Percentiles rank a stretch among this genome's conserved stretches.
These are phyloP conservation scores for Crucibulum laeve DNA, from an alignment of 768 basidiomycete species.

Conservation along the genomic window DNA sequence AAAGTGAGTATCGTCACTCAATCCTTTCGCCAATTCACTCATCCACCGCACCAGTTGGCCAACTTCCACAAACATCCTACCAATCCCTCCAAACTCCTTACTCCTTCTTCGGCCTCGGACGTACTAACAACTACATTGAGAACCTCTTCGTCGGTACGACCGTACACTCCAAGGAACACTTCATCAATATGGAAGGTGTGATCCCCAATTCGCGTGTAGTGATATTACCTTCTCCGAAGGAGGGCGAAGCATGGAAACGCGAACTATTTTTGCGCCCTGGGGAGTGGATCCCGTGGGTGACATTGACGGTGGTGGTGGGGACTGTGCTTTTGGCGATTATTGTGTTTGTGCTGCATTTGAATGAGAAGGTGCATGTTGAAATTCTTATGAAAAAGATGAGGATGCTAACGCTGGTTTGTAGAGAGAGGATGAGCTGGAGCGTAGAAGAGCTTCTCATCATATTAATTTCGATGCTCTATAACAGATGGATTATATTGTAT, in stretches of 20 bases:
- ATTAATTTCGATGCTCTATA: constrained; percentile 97
- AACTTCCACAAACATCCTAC: constrained; percentile 91
- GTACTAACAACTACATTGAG: constrained; percentile 99
- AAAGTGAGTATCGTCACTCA: constrained; percentile 46
- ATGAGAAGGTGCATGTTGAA: constrained; percentile 72
- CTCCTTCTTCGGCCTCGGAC: constrained; percentile 92
- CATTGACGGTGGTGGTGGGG: constrained; percentile 74
- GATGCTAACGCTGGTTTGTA: constrained; percentile 23
- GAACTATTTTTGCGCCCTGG: constrained; percentile 92
- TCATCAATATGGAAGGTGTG: constrained; percentile 92
- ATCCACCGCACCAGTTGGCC: constrained; percentile 55
- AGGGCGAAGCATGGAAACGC: constrained; percentile 70
- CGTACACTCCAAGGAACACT: constrained; percentile 64
- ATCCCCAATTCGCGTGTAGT: constrained; percentile 97
- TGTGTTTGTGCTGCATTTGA: constrained; percentile 83
- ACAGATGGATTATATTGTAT: constrained; percentile 10
- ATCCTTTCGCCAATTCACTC: constrained; percentile 4
- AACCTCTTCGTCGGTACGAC: constrained; percentile 96
- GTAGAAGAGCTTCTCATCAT: constrained; percentile 84
- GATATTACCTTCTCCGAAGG: constrained; percentile 71
- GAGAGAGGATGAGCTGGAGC: constrained; percentile 92
- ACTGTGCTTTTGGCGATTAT: constrained; percentile 74
- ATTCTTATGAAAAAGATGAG: constrained; percentile 4
- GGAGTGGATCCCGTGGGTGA: constrained; percentile 98
- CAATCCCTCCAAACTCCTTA: constrained; percentile 89